Base-by-base conservation (phyloP, 129 eudicot genomes). In the Centrapalus pauciflorus region DNA sequence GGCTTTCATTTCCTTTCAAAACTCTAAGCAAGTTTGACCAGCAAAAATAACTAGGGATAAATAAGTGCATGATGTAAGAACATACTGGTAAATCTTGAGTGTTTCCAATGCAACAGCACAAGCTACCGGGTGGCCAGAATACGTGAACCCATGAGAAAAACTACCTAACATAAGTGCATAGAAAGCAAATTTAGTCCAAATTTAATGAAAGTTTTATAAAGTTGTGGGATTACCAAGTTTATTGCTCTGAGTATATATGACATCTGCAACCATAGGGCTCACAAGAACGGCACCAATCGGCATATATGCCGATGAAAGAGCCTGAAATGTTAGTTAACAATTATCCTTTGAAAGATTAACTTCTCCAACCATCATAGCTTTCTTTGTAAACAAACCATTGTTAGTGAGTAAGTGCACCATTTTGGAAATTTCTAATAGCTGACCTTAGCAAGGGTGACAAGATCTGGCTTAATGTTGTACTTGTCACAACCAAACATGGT, bases 241-340 rank as follows among this genome's bases (percentile, higher is more conserved):
- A 73, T 73, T 93, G 89, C 98, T 93, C 62, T 93, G 90, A 77
- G 96, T 75, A 80, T 88, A 58, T 66, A 93, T 80, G 66, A 88
- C 98, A 70, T 93, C 92, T 29, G 90, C 61, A 54, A 93, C 71
- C 73, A 81, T 76, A 20, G 95, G 92, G 82, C 95, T 76, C 52
- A 93, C 87, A 57, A 93, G 89, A 54, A 93, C 84, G 27, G 96
- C 98, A 77, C 96, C 98, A 68, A 93, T 93, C 10, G 98, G 98
- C 90, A 93, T 78, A 61, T 93, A 93, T 45, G 86, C 98, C 0
- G 98, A 93, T n/a, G 98, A 88, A 34, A 93, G 89, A 46, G 98
- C 98, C 98, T 88, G 87, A 7, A 50, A n/a, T 38, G 20, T 30
- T 25, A 37, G 4, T 4, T 55, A 1, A 14, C 10, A n/a, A 27